Evolutionary conservation across 225 moss, liverwort and hornwort genomes (phyloP).

Genomic region (Polytrichum commune): DNA sequence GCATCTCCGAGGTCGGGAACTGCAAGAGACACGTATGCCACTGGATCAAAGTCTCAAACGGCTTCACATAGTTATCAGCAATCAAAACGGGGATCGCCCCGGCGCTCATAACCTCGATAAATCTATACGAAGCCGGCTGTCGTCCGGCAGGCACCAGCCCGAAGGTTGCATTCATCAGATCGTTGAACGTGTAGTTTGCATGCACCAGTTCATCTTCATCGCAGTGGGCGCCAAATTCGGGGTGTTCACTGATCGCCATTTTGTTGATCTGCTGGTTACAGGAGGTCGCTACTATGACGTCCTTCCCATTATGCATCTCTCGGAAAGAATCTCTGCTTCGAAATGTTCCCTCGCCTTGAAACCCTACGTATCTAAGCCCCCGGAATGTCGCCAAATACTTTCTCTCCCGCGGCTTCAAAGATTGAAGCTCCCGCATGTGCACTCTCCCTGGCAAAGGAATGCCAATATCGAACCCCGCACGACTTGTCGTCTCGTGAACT

Average conservation of each 20-base stretch:
- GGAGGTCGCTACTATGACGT: constrained; percentile 40
- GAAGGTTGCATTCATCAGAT: constrained; percentile 43
- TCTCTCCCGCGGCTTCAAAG: constrained; percentile 25
- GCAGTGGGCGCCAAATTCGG: constrained; percentile 29
- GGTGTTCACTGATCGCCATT: constrained; percentile 8
- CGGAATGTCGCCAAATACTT: constrained; percentile 56
- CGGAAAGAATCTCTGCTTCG: constrained; percentile 39
- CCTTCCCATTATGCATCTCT: constrained; percentile 51
- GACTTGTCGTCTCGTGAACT: constrained; percentile 32
- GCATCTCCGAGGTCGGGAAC: constrained; percentile 38
- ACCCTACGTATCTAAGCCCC: constrained; percentile 39
- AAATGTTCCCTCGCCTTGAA: constrained; percentile 38
- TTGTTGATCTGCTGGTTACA: constrained; percentile 31
- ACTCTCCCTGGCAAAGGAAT: constrained; percentile 32
- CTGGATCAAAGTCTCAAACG: constrained; percentile 38
- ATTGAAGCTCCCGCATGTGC: constrained; percentile 18
- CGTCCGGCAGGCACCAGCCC: constrained; percentile 36
- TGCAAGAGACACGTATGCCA: constrained; percentile 46
- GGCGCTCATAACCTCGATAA: constrained; percentile 42
- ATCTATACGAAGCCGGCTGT: constrained; percentile 33
- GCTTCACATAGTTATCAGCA: constrained; percentile 57
- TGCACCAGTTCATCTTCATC: constrained; percentile 22
- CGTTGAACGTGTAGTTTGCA: constrained; percentile 8
- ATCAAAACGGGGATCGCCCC: constrained; percentile 48
- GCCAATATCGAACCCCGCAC: constrained; percentile 47